A percentile compares a stretch with the other conserved stretches of the same genome.
phyloP scores from a whole-genome alignment of 2,329 filamentous ascomycete species.

The Colletotrichum cereale region DNA sequence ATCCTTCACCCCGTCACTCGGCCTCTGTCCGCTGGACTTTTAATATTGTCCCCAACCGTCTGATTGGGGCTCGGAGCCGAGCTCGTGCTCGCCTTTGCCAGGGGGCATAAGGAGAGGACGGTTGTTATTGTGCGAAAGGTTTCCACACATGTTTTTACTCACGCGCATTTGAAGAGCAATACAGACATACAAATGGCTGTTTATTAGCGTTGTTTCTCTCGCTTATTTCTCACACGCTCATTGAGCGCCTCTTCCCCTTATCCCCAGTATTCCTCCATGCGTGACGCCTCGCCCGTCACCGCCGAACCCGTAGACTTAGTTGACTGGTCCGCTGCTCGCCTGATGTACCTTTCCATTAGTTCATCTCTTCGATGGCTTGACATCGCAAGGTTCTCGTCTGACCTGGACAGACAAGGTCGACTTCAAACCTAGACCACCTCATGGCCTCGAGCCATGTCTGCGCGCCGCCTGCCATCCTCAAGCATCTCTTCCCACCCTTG shows the following conservation, averaged over 20 bases:
- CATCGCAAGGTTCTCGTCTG: background rate
- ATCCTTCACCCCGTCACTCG: background rate
- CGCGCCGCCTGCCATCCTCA: background rate
- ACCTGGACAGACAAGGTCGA: background rate
- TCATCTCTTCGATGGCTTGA: background rate
- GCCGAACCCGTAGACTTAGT: constrained; percentile 8
- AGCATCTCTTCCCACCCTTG: background rate
- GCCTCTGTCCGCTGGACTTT: background rate
- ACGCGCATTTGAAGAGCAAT: background rate
- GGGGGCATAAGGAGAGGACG: background rate
- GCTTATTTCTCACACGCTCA: constrained; percentile 13
- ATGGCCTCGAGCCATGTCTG: constrained; percentile 13
- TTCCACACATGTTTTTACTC: background rate
- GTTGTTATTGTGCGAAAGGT: background rate
- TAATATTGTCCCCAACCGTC: background rate
- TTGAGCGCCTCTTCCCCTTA: constrained; percentile 15
- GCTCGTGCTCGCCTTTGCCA: background rate
- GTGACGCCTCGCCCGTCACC: constrained; percentile 29
- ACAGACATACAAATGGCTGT: background rate
- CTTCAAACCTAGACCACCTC: background rate
- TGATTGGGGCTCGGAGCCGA: background rate
- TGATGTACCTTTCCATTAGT: constrained; percentile 26
- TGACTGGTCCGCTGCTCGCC: constrained; percentile 15
- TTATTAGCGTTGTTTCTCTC: constrained; percentile 23
- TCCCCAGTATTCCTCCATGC: constrained; percentile 20